phyloP scores from a whole-genome alignment of 345 rosid species.

The Theobroma cacao region DNA sequence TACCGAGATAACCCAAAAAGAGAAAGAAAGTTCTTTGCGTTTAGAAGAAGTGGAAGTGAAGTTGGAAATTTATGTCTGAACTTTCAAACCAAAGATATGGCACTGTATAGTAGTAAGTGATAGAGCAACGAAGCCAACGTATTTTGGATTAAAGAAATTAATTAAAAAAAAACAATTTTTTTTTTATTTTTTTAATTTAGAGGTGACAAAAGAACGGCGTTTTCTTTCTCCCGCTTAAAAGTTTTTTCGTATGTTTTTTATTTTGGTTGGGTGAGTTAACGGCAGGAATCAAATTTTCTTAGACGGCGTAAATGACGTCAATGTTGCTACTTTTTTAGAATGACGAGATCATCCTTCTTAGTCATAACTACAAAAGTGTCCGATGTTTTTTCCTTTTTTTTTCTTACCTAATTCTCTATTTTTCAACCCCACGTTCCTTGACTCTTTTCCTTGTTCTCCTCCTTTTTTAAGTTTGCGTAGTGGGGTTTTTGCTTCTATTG shows the following conservation, averaged over 20 bases:
- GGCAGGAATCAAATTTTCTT: not conserved
- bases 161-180: not conserved
- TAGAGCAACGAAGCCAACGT: not conserved
- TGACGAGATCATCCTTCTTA: slow-evolving; percentile 9
- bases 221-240: slow-evolving; percentile 18
- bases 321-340: not conserved
- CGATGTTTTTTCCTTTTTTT: not conserved
- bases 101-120: slow-evolving; percentile 6
- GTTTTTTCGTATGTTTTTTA: not conserved
- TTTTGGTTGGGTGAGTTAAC: not conserved
- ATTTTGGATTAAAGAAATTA: too few species aligned
- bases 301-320: slow-evolving; percentile 16
- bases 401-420: not conserved
- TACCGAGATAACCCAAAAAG: not conserved
- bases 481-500: too few species aligned
- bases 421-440: not conserved
- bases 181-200: not conserved
- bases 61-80: not conserved
- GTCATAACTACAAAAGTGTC: not conserved
- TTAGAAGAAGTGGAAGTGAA: not conserved
- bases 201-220: slow-evolving; percentile 10
- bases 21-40: not conserved
- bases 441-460: not conserved
- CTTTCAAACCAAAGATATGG: not conserved
- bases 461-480: too few species aligned